Evolutionary conservation across 2,329 filamentous ascomycete genomes (phyloP).

Genomic region (Neonectria coccinea): DNA sequence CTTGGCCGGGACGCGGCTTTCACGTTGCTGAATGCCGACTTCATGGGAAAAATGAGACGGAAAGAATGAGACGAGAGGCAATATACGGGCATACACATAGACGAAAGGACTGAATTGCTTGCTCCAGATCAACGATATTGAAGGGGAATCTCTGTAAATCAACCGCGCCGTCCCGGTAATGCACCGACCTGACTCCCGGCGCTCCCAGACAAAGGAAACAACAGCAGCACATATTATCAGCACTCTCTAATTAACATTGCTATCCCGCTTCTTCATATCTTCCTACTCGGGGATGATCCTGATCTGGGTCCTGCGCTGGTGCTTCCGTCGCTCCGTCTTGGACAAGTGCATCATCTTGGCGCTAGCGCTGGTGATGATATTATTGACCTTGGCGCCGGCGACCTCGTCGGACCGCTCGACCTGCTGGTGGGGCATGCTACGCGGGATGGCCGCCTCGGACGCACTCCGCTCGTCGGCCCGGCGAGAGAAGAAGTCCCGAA

Average conservation of each 20-base stretch:
- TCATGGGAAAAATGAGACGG: not conserved
- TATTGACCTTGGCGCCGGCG: not conserved
- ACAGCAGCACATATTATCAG: not conserved
- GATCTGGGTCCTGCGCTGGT: slow-evolving; percentile 53
- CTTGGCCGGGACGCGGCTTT: not conserved
- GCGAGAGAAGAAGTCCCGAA: slow-evolving; percentile 41
- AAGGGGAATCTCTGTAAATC: slow-evolving; percentile 26
- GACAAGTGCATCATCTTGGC: slow-evolving; percentile 1
- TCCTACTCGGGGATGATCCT: slow-evolving; percentile 49
- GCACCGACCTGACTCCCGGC: slow-evolving; percentile 15
- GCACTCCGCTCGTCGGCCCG: slow-evolving; percentile 40
- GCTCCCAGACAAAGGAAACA: slow-evolving; percentile 17
- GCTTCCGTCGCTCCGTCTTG: slow-evolving; percentile 50
- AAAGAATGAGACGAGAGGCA: not conserved
- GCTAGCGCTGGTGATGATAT: not conserved
- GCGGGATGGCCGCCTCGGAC: slow-evolving; percentile 26
- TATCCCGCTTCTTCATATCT: slow-evolving; percentile 10
- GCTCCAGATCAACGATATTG: not conserved
- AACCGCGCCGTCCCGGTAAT: slow-evolving; percentile 21
- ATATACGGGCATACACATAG: not conserved
- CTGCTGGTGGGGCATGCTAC: slow-evolving; percentile 23
- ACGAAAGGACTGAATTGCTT: slow-evolving; percentile 2
- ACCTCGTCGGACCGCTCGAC: not conserved
- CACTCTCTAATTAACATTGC: not conserved
- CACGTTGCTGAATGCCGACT: not conserved